These are phyloP conservation scores for Hordeum pubiflorum DNA, from an alignment of 202 grass and related monocot genomes.

Conservation along the genomic window DNA sequence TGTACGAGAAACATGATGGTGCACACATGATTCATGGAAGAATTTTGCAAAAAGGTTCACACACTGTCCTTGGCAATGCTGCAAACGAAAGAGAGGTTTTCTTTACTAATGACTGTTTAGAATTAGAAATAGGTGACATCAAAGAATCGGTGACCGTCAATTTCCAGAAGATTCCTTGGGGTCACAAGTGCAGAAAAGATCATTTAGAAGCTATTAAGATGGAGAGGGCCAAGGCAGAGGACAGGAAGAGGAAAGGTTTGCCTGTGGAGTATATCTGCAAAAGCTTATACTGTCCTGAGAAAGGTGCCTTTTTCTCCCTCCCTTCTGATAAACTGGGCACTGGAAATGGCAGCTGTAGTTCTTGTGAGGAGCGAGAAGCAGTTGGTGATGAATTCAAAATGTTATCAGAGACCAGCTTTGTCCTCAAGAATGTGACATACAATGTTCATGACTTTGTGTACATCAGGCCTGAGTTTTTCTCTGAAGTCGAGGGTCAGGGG, in stretches of 20 bases:
- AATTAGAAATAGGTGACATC: slow-evolving; percentile 48
- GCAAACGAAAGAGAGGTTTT: slow-evolving; percentile 71
- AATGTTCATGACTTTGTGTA: slow-evolving; percentile 58
- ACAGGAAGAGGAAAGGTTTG: slow-evolving; percentile 55
- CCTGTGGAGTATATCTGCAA: slow-evolving; percentile 55
- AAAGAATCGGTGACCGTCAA: slow-evolving; percentile 48
- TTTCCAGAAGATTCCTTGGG: slow-evolving; percentile 39
- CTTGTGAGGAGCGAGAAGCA: slow-evolving; percentile 37
- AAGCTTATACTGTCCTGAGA: slow-evolving; percentile 65
- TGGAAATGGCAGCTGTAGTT: slow-evolving; percentile 60
- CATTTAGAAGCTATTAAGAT: slow-evolving; percentile 32
- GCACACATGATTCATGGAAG: slow-evolving; percentile 58
- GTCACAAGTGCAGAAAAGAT: slow-evolving; percentile 44
- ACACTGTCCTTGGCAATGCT: slow-evolving; percentile 71
- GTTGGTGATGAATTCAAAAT: slow-evolving; percentile 38
- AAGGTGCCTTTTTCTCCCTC: slow-evolving; percentile 61
- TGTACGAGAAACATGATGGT: slow-evolving; percentile 55
- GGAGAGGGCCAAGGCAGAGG: slow-evolving; percentile 48
- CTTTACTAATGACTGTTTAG: slow-evolving; percentile 55
- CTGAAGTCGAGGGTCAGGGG: slow-evolving; percentile 26
- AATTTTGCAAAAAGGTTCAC: slow-evolving; percentile 40
- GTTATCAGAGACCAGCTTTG: slow-evolving; percentile 44
- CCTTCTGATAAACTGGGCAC: slow-evolving; percentile 41
- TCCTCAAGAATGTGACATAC: slow-evolving; percentile 44
- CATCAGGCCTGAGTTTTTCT: slow-evolving; percentile 56